Percentiles rank a stretch among this genome's conserved stretches.
phyloP scores from a whole-genome alignment of 306 rosid species.

The Ochetophila trinervis region DNA sequence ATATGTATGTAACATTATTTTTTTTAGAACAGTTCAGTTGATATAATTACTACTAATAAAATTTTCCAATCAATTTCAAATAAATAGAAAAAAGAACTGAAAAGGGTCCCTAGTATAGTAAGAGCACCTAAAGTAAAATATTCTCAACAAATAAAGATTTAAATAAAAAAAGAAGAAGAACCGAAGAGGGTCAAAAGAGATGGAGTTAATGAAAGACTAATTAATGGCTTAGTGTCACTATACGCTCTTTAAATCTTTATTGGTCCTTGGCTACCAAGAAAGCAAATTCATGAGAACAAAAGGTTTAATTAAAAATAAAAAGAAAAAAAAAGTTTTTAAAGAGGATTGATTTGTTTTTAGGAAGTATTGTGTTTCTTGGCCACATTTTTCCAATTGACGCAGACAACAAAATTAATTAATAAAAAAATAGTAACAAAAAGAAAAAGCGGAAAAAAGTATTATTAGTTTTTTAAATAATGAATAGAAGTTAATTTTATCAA shows the following conservation, averaged over 20 bases:
- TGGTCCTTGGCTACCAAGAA: constrained; percentile 9
- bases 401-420: background rate
- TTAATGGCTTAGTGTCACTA: background rate
- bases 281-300: background rate
- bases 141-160: no score
- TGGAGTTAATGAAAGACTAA: background rate
- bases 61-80: no score
- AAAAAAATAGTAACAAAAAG: background rate
- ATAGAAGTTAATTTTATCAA: no score
- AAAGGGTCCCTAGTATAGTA: no score
- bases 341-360: no score
- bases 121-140: no score
- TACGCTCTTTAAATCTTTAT: background rate
- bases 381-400: background rate
- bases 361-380: background rate
- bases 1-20: no score
- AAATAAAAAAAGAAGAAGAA: background rate
- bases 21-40: no score
- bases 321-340: background rate
- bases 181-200: background rate
- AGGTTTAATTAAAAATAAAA: background rate
- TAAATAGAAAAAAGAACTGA: no score
- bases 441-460: background rate
- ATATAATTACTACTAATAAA: no score
- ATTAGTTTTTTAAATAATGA: no score